phyloP scores from a whole-genome alignment of 2,329 filamentous ascomycete genomes.

The Fusarium pilosicola region DNA sequence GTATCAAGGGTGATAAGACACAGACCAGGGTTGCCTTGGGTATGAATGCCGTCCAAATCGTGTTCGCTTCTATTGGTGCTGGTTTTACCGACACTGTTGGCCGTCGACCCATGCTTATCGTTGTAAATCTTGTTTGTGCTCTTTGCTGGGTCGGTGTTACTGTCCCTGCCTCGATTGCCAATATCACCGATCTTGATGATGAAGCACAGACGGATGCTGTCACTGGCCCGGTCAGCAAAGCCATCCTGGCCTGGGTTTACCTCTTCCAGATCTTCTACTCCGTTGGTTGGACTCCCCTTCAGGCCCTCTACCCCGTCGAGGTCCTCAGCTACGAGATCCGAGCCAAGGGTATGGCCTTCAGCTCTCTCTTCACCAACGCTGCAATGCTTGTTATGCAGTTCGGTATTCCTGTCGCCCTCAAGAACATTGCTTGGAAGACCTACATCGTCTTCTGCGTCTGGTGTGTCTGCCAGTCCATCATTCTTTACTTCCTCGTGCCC shows the following conservation, averaged over 20 bases:
- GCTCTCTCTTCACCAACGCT: constrained; percentile 55
- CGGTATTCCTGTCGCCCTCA: constrained; percentile 57
- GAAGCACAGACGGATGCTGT: constrained; percentile 39
- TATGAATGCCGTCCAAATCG: constrained; percentile 61
- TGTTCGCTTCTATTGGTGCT: constrained; percentile 60
- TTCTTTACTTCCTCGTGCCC: constrained; percentile 62
- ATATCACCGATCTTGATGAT: constrained; percentile 43
- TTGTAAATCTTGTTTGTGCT: constrained; percentile 57
- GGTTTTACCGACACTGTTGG: constrained; percentile 59
- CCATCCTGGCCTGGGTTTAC: constrained; percentile 57
- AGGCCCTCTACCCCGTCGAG: constrained; percentile 62
- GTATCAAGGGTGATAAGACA: constrained; percentile 51
- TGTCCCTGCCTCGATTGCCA: constrained; percentile 53
- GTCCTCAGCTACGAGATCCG: constrained; percentile 64
- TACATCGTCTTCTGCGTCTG: constrained; percentile 63
- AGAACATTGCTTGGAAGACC: constrained; percentile 62
- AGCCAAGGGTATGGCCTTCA: constrained; percentile 66
- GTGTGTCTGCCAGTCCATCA: constrained; percentile 52
- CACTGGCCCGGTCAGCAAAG: constrained; percentile 51
- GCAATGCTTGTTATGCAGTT: constrained; percentile 53
- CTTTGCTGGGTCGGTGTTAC: constrained; percentile 62
- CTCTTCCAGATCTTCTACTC: constrained; percentile 53
- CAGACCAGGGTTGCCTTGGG: constrained; percentile 59
- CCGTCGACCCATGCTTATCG: constrained; percentile 61
- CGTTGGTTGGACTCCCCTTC: constrained; percentile 50